Percentiles rank a stretch among this genome's conserved stretches.
phyloP scores from a whole-genome alignment of 192 early-diverging fungal species.

The Podila minutissima region DNA sequence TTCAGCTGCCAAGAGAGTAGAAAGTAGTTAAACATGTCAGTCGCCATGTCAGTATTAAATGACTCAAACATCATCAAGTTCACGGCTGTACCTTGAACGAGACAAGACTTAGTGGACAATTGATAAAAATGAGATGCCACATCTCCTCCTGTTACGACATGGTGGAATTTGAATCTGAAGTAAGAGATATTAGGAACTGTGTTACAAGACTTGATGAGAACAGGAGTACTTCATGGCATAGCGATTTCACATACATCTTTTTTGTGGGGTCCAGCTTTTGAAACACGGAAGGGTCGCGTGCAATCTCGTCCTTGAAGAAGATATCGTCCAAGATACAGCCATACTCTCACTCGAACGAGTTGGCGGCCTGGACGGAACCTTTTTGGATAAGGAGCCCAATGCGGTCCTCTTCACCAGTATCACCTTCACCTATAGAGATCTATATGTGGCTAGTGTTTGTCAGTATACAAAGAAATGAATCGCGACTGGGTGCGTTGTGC shows the following conservation, averaged over 20 bases:
- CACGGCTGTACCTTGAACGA: slow-evolving; percentile 45
- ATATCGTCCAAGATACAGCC: slow-evolving; percentile 56
- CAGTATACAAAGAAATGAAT: background rate
- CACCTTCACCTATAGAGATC: no score
- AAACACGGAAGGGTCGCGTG: slow-evolving; percentile 32
- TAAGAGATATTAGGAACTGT: background rate
- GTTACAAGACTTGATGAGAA: no score
- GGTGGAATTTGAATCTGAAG: slow-evolving; percentile 37
- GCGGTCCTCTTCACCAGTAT: slow-evolving; percentile 11
- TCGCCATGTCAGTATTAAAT: background rate
- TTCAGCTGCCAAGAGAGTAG: slow-evolving; percentile 36
- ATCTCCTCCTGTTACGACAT: slow-evolving; percentile 45
- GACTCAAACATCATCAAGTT: background rate
- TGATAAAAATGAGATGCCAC: slow-evolving; percentile 59
- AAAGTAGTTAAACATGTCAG: background rate
- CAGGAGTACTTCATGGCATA: no score
- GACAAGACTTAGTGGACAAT: slow-evolving; percentile 52
- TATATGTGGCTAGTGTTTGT: background rate
- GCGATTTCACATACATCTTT: background rate
- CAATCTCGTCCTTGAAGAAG: slow-evolving; percentile 52
- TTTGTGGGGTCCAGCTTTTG: slow-evolving; percentile 15
- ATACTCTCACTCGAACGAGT: slow-evolving; percentile 31
- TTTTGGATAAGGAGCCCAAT: slow-evolving; percentile 27
- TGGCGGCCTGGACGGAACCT: slow-evolving; percentile 16
- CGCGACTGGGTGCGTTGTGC: no score